Evolutionary conservation across 1,284 basidiomycete genomes (phyloP).

Genomic region (Irpex sp.): DNA sequence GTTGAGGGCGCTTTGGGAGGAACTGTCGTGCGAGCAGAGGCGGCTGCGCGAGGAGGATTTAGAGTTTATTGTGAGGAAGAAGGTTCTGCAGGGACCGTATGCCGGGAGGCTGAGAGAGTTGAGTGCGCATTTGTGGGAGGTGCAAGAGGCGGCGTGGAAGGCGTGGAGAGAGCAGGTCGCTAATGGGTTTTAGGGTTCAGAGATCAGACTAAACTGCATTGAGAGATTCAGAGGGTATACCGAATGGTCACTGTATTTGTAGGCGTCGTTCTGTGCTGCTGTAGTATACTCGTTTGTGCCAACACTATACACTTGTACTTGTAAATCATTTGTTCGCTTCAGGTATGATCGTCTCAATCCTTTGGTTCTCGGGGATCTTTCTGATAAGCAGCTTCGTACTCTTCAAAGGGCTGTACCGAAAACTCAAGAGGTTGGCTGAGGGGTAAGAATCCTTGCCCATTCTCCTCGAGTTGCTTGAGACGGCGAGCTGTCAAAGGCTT

Average conservation of each 20-base stretch:
- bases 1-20: background rate
- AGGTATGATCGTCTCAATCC: slow-evolving; percentile 1
- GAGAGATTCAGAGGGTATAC: too few relatives aligned
- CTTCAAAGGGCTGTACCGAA: slow-evolving; percentile 34
- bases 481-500: slow-evolving; percentile 39
- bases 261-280: too few relatives aligned
- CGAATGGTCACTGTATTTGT: too few relatives aligned
- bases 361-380: slow-evolving; percentile 35
- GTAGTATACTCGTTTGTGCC: too few relatives aligned
- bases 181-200: background rate
- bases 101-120: background rate
- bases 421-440: slow-evolving; percentile 39
- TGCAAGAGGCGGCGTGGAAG: background rate
- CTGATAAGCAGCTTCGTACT: slow-evolving; percentile 32
- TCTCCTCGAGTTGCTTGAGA: slow-evolving; percentile 35
- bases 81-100: background rate
- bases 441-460: slow-evolving; percentile 37
- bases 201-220: background rate
- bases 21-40: background rate
- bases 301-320: background rate
- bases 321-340: background rate
- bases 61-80: background rate
- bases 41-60: background rate
- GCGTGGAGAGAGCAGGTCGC: background rate
- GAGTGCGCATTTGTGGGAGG: background rate